Conservation (phyloP, 1,139 yeast genomes). For the Suhomyces bribrorum region DNA sequence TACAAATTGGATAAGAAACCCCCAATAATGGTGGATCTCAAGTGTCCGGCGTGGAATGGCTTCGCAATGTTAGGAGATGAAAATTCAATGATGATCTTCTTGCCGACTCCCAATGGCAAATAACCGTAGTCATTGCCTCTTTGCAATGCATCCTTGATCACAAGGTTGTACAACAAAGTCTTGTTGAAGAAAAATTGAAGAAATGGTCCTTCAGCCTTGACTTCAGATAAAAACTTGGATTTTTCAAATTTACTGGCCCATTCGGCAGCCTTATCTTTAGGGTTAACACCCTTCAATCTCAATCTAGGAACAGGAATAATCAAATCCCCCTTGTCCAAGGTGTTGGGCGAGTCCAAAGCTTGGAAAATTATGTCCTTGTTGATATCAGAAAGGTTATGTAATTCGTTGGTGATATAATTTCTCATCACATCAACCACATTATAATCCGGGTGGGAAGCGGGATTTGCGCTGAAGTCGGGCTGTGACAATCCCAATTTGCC, state of each 20-base stretch:
- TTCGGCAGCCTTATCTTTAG: constrained; percentile 79
- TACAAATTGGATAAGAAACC: constrained; percentile 92
- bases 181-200: constrained; percentile 85
- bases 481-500: constrained; percentile 38
- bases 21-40: constrained; percentile 96
- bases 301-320: constrained; percentile 91
- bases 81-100: constrained; percentile 80
- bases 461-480: constrained; percentile 20
- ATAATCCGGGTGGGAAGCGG: constrained; percentile 61
- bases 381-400: constrained; percentile 72
- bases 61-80: constrained; percentile 98
- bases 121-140: constrained; percentile 69
- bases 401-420: constrained; percentile 81
- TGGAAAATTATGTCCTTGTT: constrained; percentile 70
- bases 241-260: constrained; percentile 73
- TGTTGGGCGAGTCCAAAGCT: constrained; percentile 85
- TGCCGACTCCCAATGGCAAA: constrained; percentile 71
- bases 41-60: constrained; percentile 99
- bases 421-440: constrained; percentile 84
- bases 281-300: constrained; percentile 83
- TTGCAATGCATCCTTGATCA: constrained; percentile 68
- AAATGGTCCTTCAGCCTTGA: constrained; percentile 86
- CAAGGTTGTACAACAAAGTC: constrained; percentile 62
- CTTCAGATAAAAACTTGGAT: constrained; percentile 67
- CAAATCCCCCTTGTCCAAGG: constrained; percentile 90